Evolutionary conservation across 306 rosid genomes (phyloP).

Genomic region (Rubus idaeus): DNA sequence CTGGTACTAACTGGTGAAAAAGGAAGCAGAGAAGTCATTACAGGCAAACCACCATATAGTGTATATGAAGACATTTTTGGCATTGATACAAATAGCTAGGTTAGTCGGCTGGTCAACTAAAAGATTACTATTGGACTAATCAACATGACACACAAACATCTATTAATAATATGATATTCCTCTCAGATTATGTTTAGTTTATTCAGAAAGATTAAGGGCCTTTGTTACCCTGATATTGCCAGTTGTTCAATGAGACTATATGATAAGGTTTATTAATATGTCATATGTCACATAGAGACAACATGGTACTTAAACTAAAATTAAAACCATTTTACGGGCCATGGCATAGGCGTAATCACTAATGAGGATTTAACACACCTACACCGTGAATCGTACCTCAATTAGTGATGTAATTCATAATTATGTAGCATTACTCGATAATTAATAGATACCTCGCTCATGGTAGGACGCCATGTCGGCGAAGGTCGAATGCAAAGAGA

Average conservation of each 20-base stretch:
- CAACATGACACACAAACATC: slow-evolving; percentile 35
- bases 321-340: not conserved
- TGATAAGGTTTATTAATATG: not conserved
- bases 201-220: slow-evolving; percentile 3
- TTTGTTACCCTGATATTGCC: not conserved
- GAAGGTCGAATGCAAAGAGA: slow-evolving; percentile 79
- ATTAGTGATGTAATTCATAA: not conserved
- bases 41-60: slow-evolving; percentile 21
- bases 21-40: slow-evolving; percentile 23
- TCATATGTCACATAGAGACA: not conserved
- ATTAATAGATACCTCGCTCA: slow-evolving; percentile 61
- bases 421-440: not conserved
- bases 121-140: slow-evolving; percentile 27
- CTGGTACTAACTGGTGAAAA: slow-evolving; percentile 23
- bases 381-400: no score
- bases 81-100: slow-evolving; percentile 10
- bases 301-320: not conserved
- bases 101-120: slow-evolving; percentile 26
- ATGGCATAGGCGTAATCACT: not conserved
- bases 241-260: slow-evolving; percentile 5
- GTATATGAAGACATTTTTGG: not conserved
- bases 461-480: slow-evolving; percentile 80
- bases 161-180: not conserved
- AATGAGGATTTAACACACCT: not conserved
- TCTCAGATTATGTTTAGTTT: slow-evolving; percentile 3